A percentile compares a stretch with the other conserved stretches of the same genome.
These are phyloP conservation scores for Diaporthe ilicicola DNA, from an alignment of 2,329 filamentous ascomycete species.

Conservation along the genomic window DNA sequence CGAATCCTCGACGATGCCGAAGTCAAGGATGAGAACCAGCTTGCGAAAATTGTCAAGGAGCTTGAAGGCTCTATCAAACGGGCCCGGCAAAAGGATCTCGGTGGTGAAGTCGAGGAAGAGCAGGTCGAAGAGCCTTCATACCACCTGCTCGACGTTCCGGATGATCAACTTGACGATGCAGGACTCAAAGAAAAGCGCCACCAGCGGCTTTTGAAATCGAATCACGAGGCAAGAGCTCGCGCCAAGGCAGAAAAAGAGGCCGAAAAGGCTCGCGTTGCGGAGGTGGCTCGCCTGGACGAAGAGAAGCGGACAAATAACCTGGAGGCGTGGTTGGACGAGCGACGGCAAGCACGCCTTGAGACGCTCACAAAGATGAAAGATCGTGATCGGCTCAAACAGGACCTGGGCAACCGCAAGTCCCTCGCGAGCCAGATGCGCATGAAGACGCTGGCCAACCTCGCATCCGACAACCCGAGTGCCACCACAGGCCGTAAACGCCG, in stretches of 20 bases:
- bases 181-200: constrained; percentile 91
- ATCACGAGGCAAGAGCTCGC: constrained; percentile 90
- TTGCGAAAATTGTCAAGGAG: constrained; percentile 87
- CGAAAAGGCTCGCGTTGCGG: constrained; percentile 83
- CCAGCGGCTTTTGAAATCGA: constrained; percentile 92
- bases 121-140: constrained; percentile 83
- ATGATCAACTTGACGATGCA: constrained; percentile 93
- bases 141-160: constrained; percentile 85
- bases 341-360: constrained; percentile 75
- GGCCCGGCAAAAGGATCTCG: constrained; percentile 91
- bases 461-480: constrained; percentile 79
- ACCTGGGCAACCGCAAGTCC: constrained; percentile 95
- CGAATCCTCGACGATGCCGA: constrained; percentile 89
- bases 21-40: constrained; percentile 86
- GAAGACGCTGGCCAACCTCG: constrained; percentile 97
- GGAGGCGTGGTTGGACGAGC: constrained; percentile 86
- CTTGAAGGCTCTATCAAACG: constrained; percentile 90
- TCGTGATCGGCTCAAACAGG: constrained; percentile 89
- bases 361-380: constrained; percentile 89
- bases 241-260: constrained; percentile 96
- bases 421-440: constrained; percentile 96
- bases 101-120: constrained; percentile 81
- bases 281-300: constrained; percentile 84
- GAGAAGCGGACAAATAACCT: constrained; percentile 86
- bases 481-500: constrained; percentile 75